A percentile compares a stretch with the other conserved stretches of the same genome.
These are phyloP conservation scores for Quercus engelmannii DNA, from an alignment of 306 rosid genomes.

Conservation along the genomic window DNA sequence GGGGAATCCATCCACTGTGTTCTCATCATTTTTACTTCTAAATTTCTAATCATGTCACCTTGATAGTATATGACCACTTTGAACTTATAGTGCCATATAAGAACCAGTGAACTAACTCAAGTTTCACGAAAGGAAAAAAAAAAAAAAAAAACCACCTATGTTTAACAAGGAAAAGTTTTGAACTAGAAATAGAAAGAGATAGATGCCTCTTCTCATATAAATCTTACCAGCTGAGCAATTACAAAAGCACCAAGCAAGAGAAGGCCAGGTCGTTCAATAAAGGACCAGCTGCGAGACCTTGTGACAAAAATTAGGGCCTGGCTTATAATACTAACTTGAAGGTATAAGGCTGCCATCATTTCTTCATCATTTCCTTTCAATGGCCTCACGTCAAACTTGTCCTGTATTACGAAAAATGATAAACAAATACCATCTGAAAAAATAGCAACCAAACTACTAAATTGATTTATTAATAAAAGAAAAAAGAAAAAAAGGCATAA, in stretches of 20 bases:
- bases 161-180: background rate
- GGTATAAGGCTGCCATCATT: conserved; percentile 98
- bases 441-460: background rate
- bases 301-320: conserved; percentile 97
- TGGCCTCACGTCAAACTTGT: conserved; percentile 49
- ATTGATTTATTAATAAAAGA: background rate
- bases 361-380: conserved; percentile 16
- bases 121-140: background rate
- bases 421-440: background rate
- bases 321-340: conserved; percentile 97
- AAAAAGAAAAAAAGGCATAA: background rate
- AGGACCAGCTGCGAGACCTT: conserved; percentile 97
- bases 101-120: background rate
- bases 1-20: background rate
- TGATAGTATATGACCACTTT: background rate
- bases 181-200: background rate
- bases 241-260: conserved; percentile 80
- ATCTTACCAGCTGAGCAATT: conserved; percentile 85
- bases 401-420: conserved; percentile 41
- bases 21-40: background rate
- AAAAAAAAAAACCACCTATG: background rate
- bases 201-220: background rate
- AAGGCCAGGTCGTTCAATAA: conserved; percentile 83
- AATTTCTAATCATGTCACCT: background rate
- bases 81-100: background rate